Conservation (phyloP, 345 rosid genomes). For the Triadica sebifera region DNA sequence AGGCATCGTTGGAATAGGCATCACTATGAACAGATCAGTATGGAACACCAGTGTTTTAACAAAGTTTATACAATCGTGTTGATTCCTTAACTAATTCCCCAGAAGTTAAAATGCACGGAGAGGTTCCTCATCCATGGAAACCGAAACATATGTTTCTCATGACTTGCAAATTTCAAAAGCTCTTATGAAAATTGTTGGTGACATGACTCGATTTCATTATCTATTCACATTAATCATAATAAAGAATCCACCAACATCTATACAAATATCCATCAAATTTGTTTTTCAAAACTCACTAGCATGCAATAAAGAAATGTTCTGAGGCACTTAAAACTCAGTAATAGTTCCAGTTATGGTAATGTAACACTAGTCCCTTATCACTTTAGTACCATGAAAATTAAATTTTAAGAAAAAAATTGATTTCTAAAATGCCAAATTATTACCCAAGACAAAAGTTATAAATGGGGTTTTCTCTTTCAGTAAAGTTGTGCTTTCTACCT, state of each 20-base stretch:
- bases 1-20: background rate
- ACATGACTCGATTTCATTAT: background rate
- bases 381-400: background rate
- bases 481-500: constrained; percentile 38
- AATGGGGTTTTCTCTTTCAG: constrained; percentile 50
- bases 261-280: background rate
- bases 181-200: background rate
- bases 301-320: background rate
- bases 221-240: background rate
- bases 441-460: constrained; percentile 83
- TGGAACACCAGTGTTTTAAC: background rate
- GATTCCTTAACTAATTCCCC: background rate
- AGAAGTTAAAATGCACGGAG: background rate
- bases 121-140: background rate
- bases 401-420: background rate
- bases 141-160: background rate
- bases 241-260: background rate
- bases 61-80: background rate
- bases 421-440: constrained; percentile 5
- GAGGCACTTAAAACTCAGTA: background rate
- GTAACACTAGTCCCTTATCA: background rate
- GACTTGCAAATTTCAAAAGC: background rate
- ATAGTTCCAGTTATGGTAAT: background rate
- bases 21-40: background rate
- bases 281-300: background rate